These are phyloP conservation scores for Termitomyces sp. DNA, from an alignment of 768 basidiomycete genomes.

Conservation along the genomic window DNA sequence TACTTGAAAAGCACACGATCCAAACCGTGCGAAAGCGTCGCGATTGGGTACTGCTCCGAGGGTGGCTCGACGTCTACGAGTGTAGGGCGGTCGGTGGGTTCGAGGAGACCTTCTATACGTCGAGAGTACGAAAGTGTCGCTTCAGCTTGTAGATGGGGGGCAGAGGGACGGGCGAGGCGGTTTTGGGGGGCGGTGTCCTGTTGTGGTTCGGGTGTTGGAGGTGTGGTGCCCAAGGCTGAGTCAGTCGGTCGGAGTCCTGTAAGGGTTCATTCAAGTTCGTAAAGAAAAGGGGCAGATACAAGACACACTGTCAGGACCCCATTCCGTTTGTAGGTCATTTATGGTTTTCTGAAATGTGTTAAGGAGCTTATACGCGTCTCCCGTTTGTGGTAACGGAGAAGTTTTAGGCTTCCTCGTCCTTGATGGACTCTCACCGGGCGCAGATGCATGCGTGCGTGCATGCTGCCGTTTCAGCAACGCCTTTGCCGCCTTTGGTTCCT, in stretches of 20 bases:
- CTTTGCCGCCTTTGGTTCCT: background rate
- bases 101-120: constrained; percentile 29
- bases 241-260: constrained; percentile 1
- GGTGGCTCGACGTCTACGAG: constrained; percentile 34
- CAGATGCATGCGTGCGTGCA: too few species aligned
- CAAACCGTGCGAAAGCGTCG: constrained; percentile 58
- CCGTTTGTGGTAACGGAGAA: background rate
- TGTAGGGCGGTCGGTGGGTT: constrained; percentile 10
- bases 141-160: background rate
- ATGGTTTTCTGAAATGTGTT: background rate
- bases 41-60: constrained; percentile 47
- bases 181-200: background rate
- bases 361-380: background rate
- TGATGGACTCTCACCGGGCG: too few species aligned
- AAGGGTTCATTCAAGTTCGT: background rate
- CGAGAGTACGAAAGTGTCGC: constrained; percentile 17
- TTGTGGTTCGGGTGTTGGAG: background rate
- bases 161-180: background rate
- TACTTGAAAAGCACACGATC: constrained; percentile 56
- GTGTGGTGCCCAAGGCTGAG: background rate
- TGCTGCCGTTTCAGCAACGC: background rate
- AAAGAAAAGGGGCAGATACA: background rate
- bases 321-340: background rate
- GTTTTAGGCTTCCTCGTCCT: background rate
- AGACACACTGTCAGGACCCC: constrained; percentile 20